A percentile compares a stretch with the other conserved stretches of the same genome.
Conservation (phyloP, 2,329 filamentous ascomycete genomes). For the Fonsecaea nubica region DNA sequence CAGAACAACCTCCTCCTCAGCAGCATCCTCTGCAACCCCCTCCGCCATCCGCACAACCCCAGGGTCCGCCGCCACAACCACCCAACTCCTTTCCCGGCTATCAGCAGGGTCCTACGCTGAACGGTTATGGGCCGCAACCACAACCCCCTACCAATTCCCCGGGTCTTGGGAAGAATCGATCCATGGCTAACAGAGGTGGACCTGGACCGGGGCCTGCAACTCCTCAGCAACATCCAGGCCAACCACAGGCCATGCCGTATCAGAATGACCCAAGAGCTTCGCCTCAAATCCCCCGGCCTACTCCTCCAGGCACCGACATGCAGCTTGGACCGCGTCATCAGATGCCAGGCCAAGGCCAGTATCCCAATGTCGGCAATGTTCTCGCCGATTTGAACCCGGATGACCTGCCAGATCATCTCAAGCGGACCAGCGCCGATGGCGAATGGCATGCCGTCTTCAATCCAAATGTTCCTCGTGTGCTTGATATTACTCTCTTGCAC, state of each 20-base stretch:
- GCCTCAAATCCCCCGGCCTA: constrained; percentile 85
- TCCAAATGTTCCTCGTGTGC: constrained; percentile 81
- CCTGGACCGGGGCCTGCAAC: constrained; percentile 74
- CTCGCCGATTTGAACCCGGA: constrained; percentile 88
- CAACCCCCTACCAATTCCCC: constrained; percentile 86
- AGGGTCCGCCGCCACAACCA: constrained; percentile 70
- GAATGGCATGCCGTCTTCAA: constrained; percentile 99
- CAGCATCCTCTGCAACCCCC: constrained; percentile 66
- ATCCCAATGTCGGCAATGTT: constrained; percentile 67
- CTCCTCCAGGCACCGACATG: constrained; percentile 58
- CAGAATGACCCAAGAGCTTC: constrained; percentile 84
- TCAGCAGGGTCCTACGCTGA: constrained; percentile 68
- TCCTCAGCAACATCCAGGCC: constrained; percentile 82
- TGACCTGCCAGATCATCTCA: constrained; percentile 80
- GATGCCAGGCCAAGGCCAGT: constrained; percentile 59
- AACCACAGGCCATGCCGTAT: constrained; percentile 63
- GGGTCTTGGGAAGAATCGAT: constrained; percentile 76
- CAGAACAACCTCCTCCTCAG: constrained; percentile 63
- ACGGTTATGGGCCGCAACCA: constrained; percentile 80
- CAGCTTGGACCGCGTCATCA: constrained; percentile 38
- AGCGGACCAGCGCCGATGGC: constrained; percentile 73
- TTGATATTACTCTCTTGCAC: constrained; percentile 94
- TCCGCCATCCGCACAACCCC: constrained; percentile 47
- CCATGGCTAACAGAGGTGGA: constrained; percentile 57
- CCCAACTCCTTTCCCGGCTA: constrained; percentile 75